phyloP scores from a whole-genome alignment of 2,329 filamentous ascomycete genomes.

The Graphilbum sp. region DNA sequence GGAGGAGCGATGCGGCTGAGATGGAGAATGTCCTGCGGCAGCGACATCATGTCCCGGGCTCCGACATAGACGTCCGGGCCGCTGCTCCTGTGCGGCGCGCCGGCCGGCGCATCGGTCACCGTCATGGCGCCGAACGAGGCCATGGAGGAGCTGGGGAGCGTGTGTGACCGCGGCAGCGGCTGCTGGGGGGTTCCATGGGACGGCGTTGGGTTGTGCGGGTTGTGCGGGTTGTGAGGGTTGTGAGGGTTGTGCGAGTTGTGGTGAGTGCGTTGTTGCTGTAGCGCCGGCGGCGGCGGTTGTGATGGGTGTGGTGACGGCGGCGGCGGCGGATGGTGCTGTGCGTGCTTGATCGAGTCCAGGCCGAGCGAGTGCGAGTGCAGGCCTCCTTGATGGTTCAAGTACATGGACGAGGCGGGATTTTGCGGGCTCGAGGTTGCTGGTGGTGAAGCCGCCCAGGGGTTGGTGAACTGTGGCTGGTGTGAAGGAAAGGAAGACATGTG shows the following conservation, averaged over 20 bases:
- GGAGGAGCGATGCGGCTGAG: constrained; percentile 41
- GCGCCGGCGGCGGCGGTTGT: background rate
- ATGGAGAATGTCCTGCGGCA: constrained; percentile 58
- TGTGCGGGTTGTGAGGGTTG: background rate
- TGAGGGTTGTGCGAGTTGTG: constrained; percentile 1
- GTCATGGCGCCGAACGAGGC: constrained; percentile 46
- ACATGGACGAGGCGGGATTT: constrained; percentile 43
- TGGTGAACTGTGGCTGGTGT: constrained; percentile 63
- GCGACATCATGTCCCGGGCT: constrained; percentile 52
- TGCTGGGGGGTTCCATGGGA: constrained; percentile 14
- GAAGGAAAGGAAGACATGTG: constrained; percentile 52
- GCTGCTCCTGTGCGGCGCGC: constrained; percentile 47
- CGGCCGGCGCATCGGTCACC: constrained; percentile 25
- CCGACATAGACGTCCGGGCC: constrained; percentile 36
- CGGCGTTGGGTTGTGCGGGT: background rate
- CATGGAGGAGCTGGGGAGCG: constrained; percentile 37
- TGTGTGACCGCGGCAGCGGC: constrained; percentile 7
- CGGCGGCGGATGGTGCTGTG: constrained; percentile 18
- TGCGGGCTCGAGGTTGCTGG: constrained; percentile 26
- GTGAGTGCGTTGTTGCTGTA: background rate
- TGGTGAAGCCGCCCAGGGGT: constrained; percentile 63
- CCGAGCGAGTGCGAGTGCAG: constrained; percentile 42
- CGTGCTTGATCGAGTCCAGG: constrained; percentile 40
- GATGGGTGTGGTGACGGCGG: background rate
- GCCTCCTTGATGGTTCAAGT: constrained; percentile 37